phyloP scores from a whole-genome alignment of 2,329 filamentous ascomycete species.

The Sporothrix humicola region DNA sequence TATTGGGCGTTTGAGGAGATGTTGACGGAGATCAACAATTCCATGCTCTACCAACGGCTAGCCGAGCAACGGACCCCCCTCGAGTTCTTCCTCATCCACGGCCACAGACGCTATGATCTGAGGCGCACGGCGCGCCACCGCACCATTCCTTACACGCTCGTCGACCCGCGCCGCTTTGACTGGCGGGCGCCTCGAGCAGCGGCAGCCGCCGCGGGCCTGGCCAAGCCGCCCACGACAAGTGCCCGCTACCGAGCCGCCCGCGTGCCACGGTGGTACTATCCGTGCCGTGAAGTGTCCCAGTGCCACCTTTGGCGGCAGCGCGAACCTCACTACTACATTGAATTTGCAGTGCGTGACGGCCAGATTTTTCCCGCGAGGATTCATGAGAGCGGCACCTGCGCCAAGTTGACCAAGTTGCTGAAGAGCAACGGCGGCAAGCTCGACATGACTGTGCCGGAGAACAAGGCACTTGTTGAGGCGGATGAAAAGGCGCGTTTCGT shows the following conservation, averaged over 20 bases:
- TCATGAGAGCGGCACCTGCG: background rate
- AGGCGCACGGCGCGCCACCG: background rate
- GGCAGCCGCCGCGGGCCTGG: background rate
- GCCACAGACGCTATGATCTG: background rate
- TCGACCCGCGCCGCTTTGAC: background rate
- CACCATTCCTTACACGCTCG: background rate
- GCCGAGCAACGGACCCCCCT: background rate
- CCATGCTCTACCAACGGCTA: no score
- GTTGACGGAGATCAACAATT: background rate
- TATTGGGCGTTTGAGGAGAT: slow-evolving; percentile 35
- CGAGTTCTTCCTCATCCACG: background rate
- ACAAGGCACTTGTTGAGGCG: background rate
- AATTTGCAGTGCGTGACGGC: background rate
- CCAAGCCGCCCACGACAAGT: background rate
- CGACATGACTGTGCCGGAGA: background rate
- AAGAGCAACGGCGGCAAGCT: background rate
- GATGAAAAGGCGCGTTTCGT: background rate
- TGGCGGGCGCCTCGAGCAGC: background rate
- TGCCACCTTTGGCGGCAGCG: background rate
- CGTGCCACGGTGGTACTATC: background rate
- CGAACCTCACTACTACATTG: background rate
- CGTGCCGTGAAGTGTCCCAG: background rate
- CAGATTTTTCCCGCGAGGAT: background rate
- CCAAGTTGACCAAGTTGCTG: background rate
- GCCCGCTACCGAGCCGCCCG: background rate